Conservation (phyloP, 345 rosid genomes). For the Psidium friedrichsthalianum region DNA sequence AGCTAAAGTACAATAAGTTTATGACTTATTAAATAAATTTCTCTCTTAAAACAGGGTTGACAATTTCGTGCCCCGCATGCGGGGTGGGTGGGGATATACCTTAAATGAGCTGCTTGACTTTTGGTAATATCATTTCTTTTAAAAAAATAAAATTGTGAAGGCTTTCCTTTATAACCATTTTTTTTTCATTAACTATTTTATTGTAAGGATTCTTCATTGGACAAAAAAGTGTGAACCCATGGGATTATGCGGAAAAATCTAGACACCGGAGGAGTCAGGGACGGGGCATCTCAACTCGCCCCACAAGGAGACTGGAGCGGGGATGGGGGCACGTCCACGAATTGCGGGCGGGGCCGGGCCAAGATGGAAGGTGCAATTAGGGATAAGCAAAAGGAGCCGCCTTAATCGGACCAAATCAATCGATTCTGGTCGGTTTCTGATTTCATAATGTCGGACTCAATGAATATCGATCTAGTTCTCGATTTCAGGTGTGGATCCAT, state of each 20-base stretch:
- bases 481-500: too few species aligned
- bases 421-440: too few species aligned
- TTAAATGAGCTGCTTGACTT: not conserved
- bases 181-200: not conserved
- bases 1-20: too few species aligned
- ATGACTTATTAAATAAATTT: too few species aligned
- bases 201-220: not conserved
- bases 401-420: accelerated
- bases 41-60: too few species aligned
- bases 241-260: not conserved
- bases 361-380: not conserved
- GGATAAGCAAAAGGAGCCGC: too few species aligned
- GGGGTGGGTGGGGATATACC: not conserved
- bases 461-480: accelerated
- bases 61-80: not conserved
- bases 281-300: not conserved
- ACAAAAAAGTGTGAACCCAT: not conserved
- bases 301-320: not conserved
- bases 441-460: too few species aligned
- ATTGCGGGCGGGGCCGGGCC: not conserved
- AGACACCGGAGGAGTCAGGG: not conserved
- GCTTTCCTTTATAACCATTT: not conserved
- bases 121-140: not conserved
- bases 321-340: not conserved
- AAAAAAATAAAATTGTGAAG: not conserved